Percentiles rank a stretch among this genome's conserved stretches.
phyloP scores from a whole-genome alignment of 306 rosid genomes.

The Vigna unguiculata region DNA sequence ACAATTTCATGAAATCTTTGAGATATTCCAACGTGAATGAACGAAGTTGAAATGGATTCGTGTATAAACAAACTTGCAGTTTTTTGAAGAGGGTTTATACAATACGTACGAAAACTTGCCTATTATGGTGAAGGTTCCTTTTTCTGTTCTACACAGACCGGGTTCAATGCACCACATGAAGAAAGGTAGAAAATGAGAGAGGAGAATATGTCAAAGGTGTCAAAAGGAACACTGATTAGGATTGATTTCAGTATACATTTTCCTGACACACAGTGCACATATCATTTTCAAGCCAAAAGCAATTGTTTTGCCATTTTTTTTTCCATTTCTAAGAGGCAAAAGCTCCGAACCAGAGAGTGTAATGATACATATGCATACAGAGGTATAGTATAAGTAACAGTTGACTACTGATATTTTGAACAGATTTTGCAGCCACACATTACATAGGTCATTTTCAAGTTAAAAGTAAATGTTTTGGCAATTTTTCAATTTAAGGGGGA shows the following conservation, averaged over 20 bases:
- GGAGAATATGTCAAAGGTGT: slow-evolving; percentile 27
- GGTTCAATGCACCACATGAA: slow-evolving; percentile 40
- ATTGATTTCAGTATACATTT: background rate
- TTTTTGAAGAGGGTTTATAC: background rate
- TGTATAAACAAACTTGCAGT: background rate
- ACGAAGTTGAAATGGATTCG: background rate
- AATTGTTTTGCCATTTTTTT: too few relatives aligned
- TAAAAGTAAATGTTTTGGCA: background rate
- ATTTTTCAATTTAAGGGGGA: background rate
- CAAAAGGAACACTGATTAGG: background rate
- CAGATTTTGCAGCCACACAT: too few relatives aligned
- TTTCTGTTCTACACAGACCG: background rate
- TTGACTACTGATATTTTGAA: too few relatives aligned
- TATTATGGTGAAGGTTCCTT: slow-evolving; percentile 5
- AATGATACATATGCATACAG: too few relatives aligned
- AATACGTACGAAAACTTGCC: background rate
- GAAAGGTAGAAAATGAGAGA: slow-evolving; percentile 24
- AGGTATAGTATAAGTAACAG: too few relatives aligned
- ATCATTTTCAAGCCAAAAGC: slow-evolving; percentile 16
- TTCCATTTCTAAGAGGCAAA: too few relatives aligned
- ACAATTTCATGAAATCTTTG: too few relatives aligned
- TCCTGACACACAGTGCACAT: background rate
- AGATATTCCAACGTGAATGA: too few relatives aligned
- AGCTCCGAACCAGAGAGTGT: too few relatives aligned
- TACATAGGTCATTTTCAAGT: too few relatives aligned